Conservation (phyloP, 163 green algal species). For the Scenedesmus sp. region DNA sequence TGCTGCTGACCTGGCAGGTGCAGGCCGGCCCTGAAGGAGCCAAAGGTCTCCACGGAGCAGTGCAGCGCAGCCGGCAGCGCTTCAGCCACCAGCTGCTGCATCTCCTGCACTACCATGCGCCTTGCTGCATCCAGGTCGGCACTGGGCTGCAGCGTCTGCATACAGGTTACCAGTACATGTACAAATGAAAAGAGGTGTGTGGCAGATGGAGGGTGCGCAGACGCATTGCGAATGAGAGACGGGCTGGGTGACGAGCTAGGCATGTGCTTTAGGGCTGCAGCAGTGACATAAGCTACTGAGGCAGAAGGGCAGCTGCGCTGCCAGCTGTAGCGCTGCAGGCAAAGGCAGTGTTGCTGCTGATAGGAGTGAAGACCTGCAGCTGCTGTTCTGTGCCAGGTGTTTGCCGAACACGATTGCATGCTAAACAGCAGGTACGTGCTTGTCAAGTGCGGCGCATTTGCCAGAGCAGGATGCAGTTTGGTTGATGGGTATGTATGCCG, state of each 20-base stretch:
- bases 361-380: background rate
- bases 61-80: conserved; percentile 11
- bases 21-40: conserved; percentile 35
- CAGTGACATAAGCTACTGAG: background rate
- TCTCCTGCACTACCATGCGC: conserved; percentile 18
- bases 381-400: background rate
- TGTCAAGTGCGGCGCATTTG: no score
- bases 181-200: no score
- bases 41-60: conserved; percentile 31
- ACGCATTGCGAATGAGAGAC: background rate
- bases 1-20: conserved; percentile 34
- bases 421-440: background rate
- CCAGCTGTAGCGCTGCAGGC: background rate
- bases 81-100: conserved; percentile 20
- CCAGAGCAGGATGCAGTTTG: no score
- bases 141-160: conserved; percentile 33
- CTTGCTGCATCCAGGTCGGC: background rate
- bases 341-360: background rate
- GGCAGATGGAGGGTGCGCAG: no score
- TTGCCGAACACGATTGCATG: no score
- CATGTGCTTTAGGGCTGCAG: no score
- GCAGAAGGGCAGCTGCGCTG: background rate
- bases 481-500: background rate
- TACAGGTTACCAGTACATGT: background rate
- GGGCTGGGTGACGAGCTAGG: no score